phyloP scores from a whole-genome alignment of 306 rosid genomes.

The Dalbergia cochinchinensis region DNA sequence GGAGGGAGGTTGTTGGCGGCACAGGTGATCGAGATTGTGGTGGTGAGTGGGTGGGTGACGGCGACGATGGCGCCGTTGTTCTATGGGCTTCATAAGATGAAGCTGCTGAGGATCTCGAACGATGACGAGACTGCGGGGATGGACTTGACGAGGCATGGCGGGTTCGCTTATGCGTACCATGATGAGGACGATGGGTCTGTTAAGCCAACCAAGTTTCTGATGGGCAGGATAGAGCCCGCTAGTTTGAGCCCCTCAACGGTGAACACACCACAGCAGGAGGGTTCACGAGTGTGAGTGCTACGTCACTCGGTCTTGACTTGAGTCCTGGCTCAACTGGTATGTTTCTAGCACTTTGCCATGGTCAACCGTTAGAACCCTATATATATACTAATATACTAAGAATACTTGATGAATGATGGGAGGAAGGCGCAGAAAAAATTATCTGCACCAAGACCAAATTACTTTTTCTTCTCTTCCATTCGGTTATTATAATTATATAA shows the following conservation, averaged over 20 bases:
- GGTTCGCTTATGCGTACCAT: slow-evolving; percentile 75
- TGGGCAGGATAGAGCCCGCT: slow-evolving; percentile 44
- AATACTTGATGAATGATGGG: background rate
- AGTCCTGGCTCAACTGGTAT: too few relatives aligned
- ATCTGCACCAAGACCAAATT: too few relatives aligned
- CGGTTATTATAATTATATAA: too few relatives aligned
- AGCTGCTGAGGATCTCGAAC: slow-evolving; percentile 60
- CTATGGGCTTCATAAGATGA: slow-evolving; percentile 60
- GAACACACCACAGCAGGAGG: background rate
- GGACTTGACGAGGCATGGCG: slow-evolving; percentile 84
- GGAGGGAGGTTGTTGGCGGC: slow-evolving; percentile 72
- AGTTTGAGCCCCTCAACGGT: slow-evolving; percentile 6
- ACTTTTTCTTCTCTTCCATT: too few relatives aligned
- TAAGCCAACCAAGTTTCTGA: slow-evolving; percentile 23
- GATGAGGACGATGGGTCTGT: slow-evolving; percentile 40
- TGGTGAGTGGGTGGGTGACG: slow-evolving; percentile 76
- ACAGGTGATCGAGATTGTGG: slow-evolving; percentile 63
- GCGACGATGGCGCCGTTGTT: slow-evolving; percentile 80
- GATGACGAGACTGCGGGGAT: slow-evolving; percentile 78
- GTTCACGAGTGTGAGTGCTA: background rate
- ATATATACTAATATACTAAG: too few relatives aligned
- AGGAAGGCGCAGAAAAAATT: too few relatives aligned
- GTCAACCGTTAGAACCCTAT: too few relatives aligned
- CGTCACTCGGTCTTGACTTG: too few relatives aligned
- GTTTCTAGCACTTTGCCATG: too few relatives aligned